Conservation (phyloP, 2,329 filamentous ascomycete species). For the Botrytis galanthina region DNA sequence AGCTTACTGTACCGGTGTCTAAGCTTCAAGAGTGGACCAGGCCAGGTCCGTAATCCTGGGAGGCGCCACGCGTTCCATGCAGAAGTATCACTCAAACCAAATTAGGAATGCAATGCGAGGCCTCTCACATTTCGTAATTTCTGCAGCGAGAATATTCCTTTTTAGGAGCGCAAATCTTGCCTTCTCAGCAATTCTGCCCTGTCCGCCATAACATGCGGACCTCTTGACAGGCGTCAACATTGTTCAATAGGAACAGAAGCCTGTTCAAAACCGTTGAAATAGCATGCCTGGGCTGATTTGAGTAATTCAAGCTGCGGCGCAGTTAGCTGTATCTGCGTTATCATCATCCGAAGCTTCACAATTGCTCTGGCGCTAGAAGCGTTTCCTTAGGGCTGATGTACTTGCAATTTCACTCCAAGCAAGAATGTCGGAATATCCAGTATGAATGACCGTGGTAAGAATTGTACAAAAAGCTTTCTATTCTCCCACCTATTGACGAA, state of each 20-base stretch:
- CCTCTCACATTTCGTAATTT: neutral
- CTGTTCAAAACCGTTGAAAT: neutral
- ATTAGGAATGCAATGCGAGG: slow-evolving; percentile 5
- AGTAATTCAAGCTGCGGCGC: neutral
- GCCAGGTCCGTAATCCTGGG: neutral
- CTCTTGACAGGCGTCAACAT: neutral
- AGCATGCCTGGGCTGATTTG: neutral
- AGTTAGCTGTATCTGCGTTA: neutral
- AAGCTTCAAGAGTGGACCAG: neutral
- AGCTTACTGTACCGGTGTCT: neutral
- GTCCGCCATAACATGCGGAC: neutral
- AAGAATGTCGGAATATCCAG: neutral
- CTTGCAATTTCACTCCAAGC: neutral
- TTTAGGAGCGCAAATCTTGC: neutral
- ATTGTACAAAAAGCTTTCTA: neutral
- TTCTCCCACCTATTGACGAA: neutral
- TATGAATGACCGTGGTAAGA: neutral
- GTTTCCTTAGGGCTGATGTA: neutral
- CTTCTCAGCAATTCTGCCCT: neutral
- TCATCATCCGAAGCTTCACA: neutral
- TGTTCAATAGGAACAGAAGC: neutral
- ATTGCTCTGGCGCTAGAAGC: neutral
- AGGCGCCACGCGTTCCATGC: neutral
- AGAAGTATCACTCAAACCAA: neutral
- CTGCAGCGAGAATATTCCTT: neutral